phyloP scores from a whole-genome alignment of 495 filamentous ascomycete species.

The Filosporella fistucella region DNA sequence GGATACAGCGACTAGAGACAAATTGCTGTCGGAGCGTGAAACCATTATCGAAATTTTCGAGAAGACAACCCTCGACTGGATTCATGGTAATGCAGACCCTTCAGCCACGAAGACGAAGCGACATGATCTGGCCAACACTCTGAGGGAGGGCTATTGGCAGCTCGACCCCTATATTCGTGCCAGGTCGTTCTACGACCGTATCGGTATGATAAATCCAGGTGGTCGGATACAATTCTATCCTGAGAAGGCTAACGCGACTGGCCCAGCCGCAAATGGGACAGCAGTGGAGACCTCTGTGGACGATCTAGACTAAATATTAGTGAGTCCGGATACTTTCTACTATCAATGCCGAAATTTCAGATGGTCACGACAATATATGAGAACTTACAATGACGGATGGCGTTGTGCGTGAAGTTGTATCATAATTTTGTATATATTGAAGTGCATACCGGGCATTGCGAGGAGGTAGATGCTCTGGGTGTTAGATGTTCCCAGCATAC shows the following conservation, averaged over 20 bases:
- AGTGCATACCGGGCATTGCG: too few relatives aligned
- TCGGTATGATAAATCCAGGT: slow-evolving; percentile 58
- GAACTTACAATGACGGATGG: too few relatives aligned
- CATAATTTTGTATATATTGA: too few relatives aligned
- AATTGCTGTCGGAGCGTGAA: slow-evolving; percentile 54
- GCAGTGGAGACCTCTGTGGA: too few relatives aligned
- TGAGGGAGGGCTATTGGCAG: slow-evolving; percentile 79
- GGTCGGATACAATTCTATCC: slow-evolving; percentile 71
- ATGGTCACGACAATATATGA: too few relatives aligned
- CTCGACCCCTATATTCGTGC: slow-evolving; percentile 74
- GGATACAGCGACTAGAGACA: slow-evolving; percentile 58
- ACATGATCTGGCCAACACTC: slow-evolving; percentile 47
- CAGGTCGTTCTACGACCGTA: slow-evolving; percentile 69
- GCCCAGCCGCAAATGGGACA: too few relatives aligned
- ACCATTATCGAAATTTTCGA: slow-evolving; percentile 66
- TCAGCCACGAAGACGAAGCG: slow-evolving; percentile 41
- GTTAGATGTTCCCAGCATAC: too few relatives aligned
- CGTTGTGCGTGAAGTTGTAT: too few relatives aligned
- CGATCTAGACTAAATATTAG: too few relatives aligned
- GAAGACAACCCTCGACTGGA: slow-evolving; percentile 64
- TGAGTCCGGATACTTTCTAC: too few relatives aligned
- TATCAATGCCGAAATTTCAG: slow-evolving; percentile 12
- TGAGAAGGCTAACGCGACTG: slow-evolving; percentile 27
- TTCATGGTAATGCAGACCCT: slow-evolving; percentile 22
- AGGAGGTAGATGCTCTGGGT: too few relatives aligned